A percentile compares a stretch with the other conserved stretches of the same genome.
These are phyloP conservation scores for Pestalotiopsis sp. DNA, from an alignment of 2,329 filamentous ascomycete species.

Conservation along the genomic window DNA sequence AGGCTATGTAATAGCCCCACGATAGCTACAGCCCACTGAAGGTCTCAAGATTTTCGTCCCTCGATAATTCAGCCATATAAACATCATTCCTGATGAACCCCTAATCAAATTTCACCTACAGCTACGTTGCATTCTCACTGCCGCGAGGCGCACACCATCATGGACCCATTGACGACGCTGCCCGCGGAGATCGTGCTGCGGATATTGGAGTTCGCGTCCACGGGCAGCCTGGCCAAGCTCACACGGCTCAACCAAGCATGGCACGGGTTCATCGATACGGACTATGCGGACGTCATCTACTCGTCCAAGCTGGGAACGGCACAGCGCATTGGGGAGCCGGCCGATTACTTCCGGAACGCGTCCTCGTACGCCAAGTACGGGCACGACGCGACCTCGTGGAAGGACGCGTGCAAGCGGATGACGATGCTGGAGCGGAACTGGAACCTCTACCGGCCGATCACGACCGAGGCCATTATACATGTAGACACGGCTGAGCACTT, in stretches of 20 bases:
- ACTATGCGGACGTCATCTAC: slow-evolving; percentile 24
- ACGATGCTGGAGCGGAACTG: slow-evolving; percentile 42
- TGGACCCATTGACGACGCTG: slow-evolving; percentile 22
- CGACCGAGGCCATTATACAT: slow-evolving; percentile 38
- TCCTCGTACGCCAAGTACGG: slow-evolving; percentile 36
- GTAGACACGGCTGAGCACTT: slow-evolving; percentile 41
- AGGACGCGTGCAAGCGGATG: slow-evolving; percentile 45
- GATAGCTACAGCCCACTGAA: slow-evolving; percentile 7
- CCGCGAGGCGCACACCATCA: not conserved
- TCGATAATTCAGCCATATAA: not conserved
- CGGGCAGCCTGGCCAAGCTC: slow-evolving; percentile 18
- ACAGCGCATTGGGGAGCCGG: slow-evolving; percentile 10
- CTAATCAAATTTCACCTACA: not conserved
- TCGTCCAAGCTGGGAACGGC: slow-evolving; percentile 13
- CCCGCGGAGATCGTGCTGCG: slow-evolving; percentile 26
- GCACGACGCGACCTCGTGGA: slow-evolving; percentile 40
- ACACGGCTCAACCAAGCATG: slow-evolving; percentile 19
- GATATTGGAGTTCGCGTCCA: slow-evolving; percentile 22
- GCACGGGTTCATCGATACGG: slow-evolving; percentile 24
- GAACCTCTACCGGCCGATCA: slow-evolving; percentile 33
- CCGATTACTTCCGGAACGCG: slow-evolving; percentile 8
- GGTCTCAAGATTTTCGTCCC: not conserved
- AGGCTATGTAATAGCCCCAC: slow-evolving; percentile 10
- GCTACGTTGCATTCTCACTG: not conserved
- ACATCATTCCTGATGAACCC: not conserved